Percentiles rank a stretch among this genome's conserved stretches.
phyloP scores from a whole-genome alignment of 371 early-diverging fungal species.

The Saksenaea oblongispora region DNA sequence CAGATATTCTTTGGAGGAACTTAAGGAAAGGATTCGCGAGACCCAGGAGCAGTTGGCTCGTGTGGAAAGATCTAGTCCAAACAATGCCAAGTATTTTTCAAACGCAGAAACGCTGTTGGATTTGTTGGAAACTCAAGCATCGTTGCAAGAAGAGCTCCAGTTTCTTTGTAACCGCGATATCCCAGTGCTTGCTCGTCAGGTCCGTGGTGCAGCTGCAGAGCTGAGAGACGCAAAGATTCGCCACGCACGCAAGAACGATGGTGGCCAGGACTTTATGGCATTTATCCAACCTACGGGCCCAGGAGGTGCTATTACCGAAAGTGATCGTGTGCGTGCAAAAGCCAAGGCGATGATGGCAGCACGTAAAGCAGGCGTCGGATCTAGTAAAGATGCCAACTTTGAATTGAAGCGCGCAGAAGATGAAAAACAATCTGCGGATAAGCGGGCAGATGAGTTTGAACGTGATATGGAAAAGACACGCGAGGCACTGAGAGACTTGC shows the following conservation, averaged over 20 bases:
- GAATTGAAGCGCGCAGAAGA: conserved; percentile 44
- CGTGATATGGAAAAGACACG: conserved; percentile 48
- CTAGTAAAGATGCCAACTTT: conserved; percentile 28
- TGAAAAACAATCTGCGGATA: conserved; percentile 44
- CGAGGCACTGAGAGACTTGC: conserved; percentile 37
- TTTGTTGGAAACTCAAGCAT: conserved; percentile 38
- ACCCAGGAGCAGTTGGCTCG: conserved; percentile 37
- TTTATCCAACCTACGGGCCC: conserved; percentile 61
- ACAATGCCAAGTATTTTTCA: conserved; percentile 25
- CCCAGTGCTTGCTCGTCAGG: conserved; percentile 52
- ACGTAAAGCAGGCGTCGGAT: conserved; percentile 41
- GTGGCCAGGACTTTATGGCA: conserved; percentile 42
- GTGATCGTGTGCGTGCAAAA: conserved; percentile 66
- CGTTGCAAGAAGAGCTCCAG: conserved; percentile 48
- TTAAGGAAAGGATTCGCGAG: conserved; percentile 47
- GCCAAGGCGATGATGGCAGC: conserved; percentile 70
- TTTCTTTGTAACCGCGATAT: conserved; percentile 53
- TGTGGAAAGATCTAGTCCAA: conserved; percentile 19
- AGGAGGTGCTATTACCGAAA: conserved; percentile 58
- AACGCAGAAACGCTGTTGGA: conserved; percentile 35
- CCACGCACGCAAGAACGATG: conserved; percentile 38
- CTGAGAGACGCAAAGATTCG: conserved; percentile 58
- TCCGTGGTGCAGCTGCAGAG: conserved; percentile 56
- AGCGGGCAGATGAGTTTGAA: conserved; percentile 39
- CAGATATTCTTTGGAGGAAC: conserved; percentile 43